Base-by-base conservation (phyloP, 371 early-diverging fungal genomes). In the Apophysomyces variabilis region DNA sequence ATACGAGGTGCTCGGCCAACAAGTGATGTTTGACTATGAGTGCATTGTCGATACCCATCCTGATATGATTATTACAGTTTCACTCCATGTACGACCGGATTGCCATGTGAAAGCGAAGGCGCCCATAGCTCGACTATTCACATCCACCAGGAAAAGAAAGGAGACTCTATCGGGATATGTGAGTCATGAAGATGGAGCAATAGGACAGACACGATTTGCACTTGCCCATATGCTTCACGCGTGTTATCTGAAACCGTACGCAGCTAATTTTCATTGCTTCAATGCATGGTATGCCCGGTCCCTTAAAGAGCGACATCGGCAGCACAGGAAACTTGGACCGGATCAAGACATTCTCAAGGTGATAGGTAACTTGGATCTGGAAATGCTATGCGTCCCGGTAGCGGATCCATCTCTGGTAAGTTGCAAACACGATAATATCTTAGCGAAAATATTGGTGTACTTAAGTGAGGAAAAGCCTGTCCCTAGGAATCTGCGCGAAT, bases 131-230 rank as follows among this genome's bases (percentile, higher is more conserved):
- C 71, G 77, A 14, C 61, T 74, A 14, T 71, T 83, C 26, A 68
- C 76, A 0, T 74, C 76, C 16, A 66, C 69, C 38, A 72, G 73
- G 38, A 76, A 76, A 43, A 68, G 70, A 37, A 73, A 69, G 32
- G 69, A 74, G 26, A 67, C 71, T 0, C 36, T 83, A 2, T 72
- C 76, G 0, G 75, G 72, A 0, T 83, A 80, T 66, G 77, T 83
- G 5, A 75, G 75, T 60, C 71, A 73, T 37, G 74, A 77, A 8
- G 84, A 83, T 66, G 77, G 79, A 8, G 70, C 79, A 7, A 75
- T 83, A 35, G 84, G 84, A 1, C 76, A 77, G 26, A 67, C 84
- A 8, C 62, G 78, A 4, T 78, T 82, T 65, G 78, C 79, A 5
- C 60, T 82, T 4, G 59, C 62, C 0, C 75, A 83, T 57, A 80